Conservation (phyloP, 1,284 basidiomycete species). For the Moesziomyces aphidis region DNA sequence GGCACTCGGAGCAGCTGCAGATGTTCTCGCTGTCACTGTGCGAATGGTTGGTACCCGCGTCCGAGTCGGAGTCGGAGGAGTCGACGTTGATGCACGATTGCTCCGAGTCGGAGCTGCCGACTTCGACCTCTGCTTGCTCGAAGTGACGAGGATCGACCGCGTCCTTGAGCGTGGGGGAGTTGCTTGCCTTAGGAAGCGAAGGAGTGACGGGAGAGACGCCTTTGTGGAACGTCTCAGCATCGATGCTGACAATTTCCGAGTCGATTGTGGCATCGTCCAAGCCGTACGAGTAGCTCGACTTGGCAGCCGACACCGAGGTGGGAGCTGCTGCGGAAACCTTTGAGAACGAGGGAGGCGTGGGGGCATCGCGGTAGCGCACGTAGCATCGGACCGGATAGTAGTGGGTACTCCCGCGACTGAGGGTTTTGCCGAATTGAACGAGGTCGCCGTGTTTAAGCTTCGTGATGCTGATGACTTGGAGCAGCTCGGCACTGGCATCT, state of each 20-base stretch:
- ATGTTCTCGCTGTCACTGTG: background rate
- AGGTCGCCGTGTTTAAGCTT: conserved; percentile 13
- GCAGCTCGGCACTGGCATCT: background rate
- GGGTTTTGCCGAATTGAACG: conserved; percentile 29
- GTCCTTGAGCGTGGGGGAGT: background rate
- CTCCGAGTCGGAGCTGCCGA: background rate
- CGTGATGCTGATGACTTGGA: conserved; percentile 3
- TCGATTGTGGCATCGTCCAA: conserved; percentile 20
- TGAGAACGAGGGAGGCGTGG: background rate
- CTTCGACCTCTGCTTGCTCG: conserved; percentile 1
- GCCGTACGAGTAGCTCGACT: conserved; percentile 3
- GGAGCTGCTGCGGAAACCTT: too few relatives aligned
- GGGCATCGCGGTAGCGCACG: conserved; percentile 1
- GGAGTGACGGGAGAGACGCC: background rate
- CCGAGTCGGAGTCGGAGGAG: background rate
- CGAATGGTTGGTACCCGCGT: too few relatives aligned
- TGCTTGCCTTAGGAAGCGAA: background rate
- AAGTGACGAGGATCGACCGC: conserved; percentile 2
- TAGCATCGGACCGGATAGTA: conserved; percentile 31
- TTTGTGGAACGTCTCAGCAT: conserved; percentile 8
- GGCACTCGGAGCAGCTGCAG: too few relatives aligned
- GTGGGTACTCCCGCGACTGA: background rate
- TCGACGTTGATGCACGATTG: conserved; percentile 5
- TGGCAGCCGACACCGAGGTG: background rate
- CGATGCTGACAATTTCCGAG: conserved; percentile 25